Percentiles rank a stretch among this genome's conserved stretches.
phyloP scores from a whole-genome alignment of 1,284 basidiomycete species.

The Anthracocystis walkeri region DNA sequence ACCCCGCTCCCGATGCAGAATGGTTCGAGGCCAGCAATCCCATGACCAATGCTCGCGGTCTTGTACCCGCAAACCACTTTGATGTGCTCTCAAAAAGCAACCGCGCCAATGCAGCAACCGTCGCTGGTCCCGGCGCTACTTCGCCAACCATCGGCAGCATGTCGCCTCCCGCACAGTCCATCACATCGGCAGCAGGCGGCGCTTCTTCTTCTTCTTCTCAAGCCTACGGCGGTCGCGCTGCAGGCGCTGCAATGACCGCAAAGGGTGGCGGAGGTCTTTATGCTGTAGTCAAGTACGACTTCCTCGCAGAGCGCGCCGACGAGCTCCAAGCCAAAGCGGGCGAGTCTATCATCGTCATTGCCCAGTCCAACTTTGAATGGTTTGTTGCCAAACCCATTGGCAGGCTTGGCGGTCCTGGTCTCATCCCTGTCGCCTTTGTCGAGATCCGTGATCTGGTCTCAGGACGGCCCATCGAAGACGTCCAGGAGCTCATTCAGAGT shows the following conservation, averaged over 20 bases:
- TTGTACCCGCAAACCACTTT: constrained; percentile 89
- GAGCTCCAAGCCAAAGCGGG: constrained; percentile 94
- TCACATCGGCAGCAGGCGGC: constrained; percentile 5
- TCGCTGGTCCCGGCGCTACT: constrained; percentile 37
- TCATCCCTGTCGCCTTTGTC: constrained; percentile 96
- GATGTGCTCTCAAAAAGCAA: constrained; percentile 70
- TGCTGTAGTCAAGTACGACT: constrained; percentile 95
- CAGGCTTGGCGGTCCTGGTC: constrained; percentile 89
- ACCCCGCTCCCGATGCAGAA: constrained; percentile 71
- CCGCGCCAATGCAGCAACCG: constrained; percentile 31
- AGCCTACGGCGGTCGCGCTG: constrained; percentile 42
- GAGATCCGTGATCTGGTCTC: constrained; percentile 92
- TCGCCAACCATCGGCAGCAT: constrained; percentile 44
- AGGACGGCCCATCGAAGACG: constrained; percentile 74
- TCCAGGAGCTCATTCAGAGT: constrained; percentile 82
- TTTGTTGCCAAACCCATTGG: constrained; percentile 89
- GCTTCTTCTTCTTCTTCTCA: constrained; percentile 18
- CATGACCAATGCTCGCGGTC: constrained; percentile 86
- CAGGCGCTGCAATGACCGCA: constrained; percentile 51
- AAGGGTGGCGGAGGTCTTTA: constrained; percentile 73
- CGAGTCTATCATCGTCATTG: constrained; percentile 81
- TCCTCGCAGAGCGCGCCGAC: constrained; percentile 91
- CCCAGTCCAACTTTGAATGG: constrained; percentile 71
- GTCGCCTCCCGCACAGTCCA: constrained; percentile 25
- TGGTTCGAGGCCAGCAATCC: constrained; percentile 76